Evolutionary conservation across 257 asterid species (phyloP), one percentile per base, ranked within the genome.

Genomic region (Nicotiana tomentosiformis): DNA sequence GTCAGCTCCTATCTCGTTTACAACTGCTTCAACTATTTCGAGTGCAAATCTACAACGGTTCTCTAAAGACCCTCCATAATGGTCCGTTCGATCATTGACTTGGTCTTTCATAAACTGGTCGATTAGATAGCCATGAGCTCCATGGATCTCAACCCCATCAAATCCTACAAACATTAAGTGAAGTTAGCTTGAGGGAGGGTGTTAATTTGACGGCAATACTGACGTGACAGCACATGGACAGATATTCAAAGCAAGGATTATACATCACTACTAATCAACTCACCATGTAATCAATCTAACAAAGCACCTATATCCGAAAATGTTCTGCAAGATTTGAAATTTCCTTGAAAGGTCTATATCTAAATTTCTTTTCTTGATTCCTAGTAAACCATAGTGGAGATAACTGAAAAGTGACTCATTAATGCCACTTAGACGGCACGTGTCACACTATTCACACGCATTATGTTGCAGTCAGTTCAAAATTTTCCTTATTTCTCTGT

Each of bases 91-190:
- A 66, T 92, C 93, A 12, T 92, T 92, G 61, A 85, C 89, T 83
- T 86, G 88, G 77, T 94, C 97, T 87, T 94, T 94, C 82, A 91
- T 8, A 77, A 94, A 93, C 82, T 94, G 96, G 66, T 94, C 97
- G 14, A 93, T 84, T 29, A 90, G 90, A 30, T 86, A 94, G 23
- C 97, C 97, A 20, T 91, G 90, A 7, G 95, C 97, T 2, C 95
- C 97, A 5, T 94, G 97, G 81, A 77, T 84, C 88, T 94, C 97
- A 30, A 94, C 85, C 77, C 98, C 97, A 67, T 94, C 97, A 32
- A 94, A 91, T 32, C 95, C 97, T 93, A 87, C 10, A 55, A 65
- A n/a, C 58, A 82, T 23, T 23, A 60, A 20, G 55, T 14, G 16
- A 32, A 66, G n/a, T 58, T 30, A 77, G 67, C 11, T 56, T 17